These are phyloP conservation scores for Hymenochaete sp. DNA, from an alignment of 1,284 basidiomycete species.

Conservation along the genomic window DNA sequence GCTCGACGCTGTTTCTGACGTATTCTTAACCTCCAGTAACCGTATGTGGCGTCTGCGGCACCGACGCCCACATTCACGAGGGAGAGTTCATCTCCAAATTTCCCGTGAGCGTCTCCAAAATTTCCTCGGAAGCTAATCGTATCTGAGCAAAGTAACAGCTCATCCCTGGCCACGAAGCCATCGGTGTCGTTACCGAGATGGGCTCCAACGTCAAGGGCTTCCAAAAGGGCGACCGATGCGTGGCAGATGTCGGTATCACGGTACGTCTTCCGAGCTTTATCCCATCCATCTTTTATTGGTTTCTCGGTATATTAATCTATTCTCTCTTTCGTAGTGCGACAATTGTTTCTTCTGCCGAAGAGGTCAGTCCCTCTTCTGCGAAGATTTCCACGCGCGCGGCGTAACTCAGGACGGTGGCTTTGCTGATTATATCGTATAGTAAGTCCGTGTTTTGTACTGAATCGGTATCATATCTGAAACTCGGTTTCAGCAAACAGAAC, in stretches of 20 bases:
- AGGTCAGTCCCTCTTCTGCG: slow-evolving; percentile 65
- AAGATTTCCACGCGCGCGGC: slow-evolving; percentile 70
- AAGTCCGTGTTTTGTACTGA: slow-evolving; percentile 24
- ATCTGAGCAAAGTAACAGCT: slow-evolving; percentile 4
- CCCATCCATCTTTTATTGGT: neutral
- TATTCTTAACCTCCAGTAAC: slow-evolving; percentile 7
- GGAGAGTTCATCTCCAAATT: slow-evolving; percentile 54
- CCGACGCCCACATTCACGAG: slow-evolving; percentile 51
- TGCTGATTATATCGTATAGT: slow-evolving; percentile 78
- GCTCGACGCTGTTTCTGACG: neutral
- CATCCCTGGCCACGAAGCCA: slow-evolving; percentile 48
- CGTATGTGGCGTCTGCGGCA: slow-evolving; percentile 43
- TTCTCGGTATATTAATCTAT: neutral
- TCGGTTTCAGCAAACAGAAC: slow-evolving; percentile 38
- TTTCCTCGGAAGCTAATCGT: neutral
- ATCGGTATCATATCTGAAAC: neutral
- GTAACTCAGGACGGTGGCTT: slow-evolving; percentile 79
- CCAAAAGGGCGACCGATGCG: slow-evolving; percentile 47
- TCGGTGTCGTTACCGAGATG: slow-evolving; percentile 42
- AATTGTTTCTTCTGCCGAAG: slow-evolving; percentile 79
- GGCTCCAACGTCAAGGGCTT: slow-evolving; percentile 50
- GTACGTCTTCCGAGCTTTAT: slow-evolving; percentile 25
- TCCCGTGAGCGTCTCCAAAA: slow-evolving; percentile 33
- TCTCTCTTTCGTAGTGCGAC: slow-evolving; percentile 45
- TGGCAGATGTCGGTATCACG: slow-evolving; percentile 44